These are phyloP conservation scores for Penicillium ucsense DNA, from an alignment of 495 filamentous ascomycete genomes.

Conservation along the genomic window DNA sequence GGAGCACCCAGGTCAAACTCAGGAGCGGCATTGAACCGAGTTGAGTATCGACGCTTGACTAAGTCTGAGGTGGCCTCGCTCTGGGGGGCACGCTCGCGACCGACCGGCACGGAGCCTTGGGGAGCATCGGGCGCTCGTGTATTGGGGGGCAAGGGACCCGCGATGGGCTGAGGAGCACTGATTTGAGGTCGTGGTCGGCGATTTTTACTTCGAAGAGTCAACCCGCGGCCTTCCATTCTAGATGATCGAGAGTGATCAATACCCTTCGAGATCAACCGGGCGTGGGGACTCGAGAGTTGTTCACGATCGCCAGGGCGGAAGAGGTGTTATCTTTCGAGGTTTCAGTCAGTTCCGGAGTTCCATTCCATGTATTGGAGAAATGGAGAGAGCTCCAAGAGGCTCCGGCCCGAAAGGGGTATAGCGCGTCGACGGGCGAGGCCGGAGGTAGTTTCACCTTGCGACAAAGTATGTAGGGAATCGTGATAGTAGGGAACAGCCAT, in stretches of 20 bases:
- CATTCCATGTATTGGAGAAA: no score
- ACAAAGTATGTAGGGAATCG: no score
- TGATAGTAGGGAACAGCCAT: no score
- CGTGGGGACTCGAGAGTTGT: no score
- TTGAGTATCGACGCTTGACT: slow-evolving; percentile 90
- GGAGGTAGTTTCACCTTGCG: no score
- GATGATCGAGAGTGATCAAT: no score
- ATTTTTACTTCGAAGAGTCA: slow-evolving; percentile 85
- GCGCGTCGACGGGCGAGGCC: background rate
- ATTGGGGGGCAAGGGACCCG: slow-evolving; percentile 44
- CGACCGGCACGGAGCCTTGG: slow-evolving; percentile 15
- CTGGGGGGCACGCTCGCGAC: slow-evolving; percentile 23
- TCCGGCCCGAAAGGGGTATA: slow-evolving; percentile 3
- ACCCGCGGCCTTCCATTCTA: slow-evolving; percentile 51
- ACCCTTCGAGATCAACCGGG: no score
- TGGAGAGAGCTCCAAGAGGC: background rate
- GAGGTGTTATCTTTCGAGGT: no score
- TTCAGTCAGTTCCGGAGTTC: no score
- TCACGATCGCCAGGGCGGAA: no score
- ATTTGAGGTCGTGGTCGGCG: slow-evolving; percentile 62
- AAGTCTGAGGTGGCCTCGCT: slow-evolving; percentile 69
- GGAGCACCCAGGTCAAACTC: slow-evolving; percentile 57
- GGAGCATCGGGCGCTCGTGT: slow-evolving; percentile 19
- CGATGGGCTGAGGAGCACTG: slow-evolving; percentile 77
- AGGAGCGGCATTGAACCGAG: slow-evolving; percentile 70